Conservation (phyloP, 495 filamentous ascomycete species). For the Aspergillus steynii region DNA sequence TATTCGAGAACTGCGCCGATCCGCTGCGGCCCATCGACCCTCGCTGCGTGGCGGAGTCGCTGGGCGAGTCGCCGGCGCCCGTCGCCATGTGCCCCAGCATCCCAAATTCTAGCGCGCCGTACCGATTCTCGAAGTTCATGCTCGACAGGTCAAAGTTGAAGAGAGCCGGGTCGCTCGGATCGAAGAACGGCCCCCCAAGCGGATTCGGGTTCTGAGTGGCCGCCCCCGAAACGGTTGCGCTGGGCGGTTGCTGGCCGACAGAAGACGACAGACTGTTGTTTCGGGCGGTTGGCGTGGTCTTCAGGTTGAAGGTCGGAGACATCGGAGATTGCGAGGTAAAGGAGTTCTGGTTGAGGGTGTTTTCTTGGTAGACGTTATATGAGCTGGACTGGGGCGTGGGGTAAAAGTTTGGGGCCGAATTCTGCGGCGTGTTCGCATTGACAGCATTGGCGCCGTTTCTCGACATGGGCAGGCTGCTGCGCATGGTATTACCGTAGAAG, state of each 20-base stretch:
- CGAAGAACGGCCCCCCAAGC: slow-evolving; percentile 68
- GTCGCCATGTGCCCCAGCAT: slow-evolving; percentile 94
- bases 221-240: slow-evolving; percentile 33
- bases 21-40: slow-evolving; percentile 51
- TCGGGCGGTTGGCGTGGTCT: slow-evolving; percentile 38
- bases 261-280: slow-evolving; percentile 39
- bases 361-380: slow-evolving; percentile 45
- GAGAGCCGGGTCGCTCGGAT: slow-evolving; percentile 83
- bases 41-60: slow-evolving; percentile 56
- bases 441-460: slow-evolving; percentile 34
- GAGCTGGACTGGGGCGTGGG: slow-evolving; percentile 38
- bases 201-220: slow-evolving; percentile 40
- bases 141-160: slow-evolving; percentile 94
- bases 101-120: slow-evolving; percentile 88
- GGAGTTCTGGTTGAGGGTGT: slow-evolving; percentile 43
- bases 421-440: slow-evolving; percentile 26
- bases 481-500: slow-evolving; percentile 41
- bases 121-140: slow-evolving; percentile 93
- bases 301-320: slow-evolving; percentile 63
- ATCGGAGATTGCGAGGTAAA: slow-evolving; percentile 71
- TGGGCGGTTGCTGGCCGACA: slow-evolving; percentile 35
- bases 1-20: slow-evolving; percentile 47
- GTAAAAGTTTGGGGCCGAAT: slow-evolving; percentile 32
- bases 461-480: slow-evolving; percentile 33
- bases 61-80: slow-evolving; percentile 75